Conservation (phyloP, 805 yeast species). For the Ogataea kodamae region DNA sequence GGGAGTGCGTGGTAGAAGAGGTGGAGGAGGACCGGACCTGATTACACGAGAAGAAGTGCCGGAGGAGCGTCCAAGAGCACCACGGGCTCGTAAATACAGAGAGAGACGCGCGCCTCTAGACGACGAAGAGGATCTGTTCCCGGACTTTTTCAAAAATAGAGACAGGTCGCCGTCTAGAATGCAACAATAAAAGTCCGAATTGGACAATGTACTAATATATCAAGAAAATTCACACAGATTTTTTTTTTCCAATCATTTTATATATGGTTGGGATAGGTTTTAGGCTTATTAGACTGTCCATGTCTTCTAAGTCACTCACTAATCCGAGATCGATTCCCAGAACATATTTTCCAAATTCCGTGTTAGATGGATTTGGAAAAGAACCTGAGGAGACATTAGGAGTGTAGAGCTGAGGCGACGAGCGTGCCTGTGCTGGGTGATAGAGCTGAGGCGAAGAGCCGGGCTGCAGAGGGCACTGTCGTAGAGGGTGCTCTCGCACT, state of each 20-base stretch:
- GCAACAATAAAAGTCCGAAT: slow-evolving; percentile 3
- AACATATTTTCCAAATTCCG: slow-evolving; percentile 83
- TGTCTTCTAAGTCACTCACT: slow-evolving; percentile 52
- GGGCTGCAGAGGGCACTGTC: no score
- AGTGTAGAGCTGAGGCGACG: no score
- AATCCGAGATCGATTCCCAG: slow-evolving; percentile 64
- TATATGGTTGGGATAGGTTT: slow-evolving; percentile 18
- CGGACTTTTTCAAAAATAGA: slow-evolving; percentile 27
- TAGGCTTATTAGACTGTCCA: no score
- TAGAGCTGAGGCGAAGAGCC: no score
- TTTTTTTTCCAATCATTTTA: slow-evolving; percentile 5
- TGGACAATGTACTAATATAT: no score
- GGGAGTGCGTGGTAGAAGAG: slow-evolving; percentile 20
- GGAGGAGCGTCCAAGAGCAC: slow-evolving; percentile 13
- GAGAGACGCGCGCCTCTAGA: slow-evolving; percentile 19
- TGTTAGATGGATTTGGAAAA: slow-evolving; percentile 74
- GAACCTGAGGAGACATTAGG: slow-evolving; percentile 69
- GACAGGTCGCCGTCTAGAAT: slow-evolving; percentile 27
- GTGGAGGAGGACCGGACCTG: slow-evolving; percentile 28
- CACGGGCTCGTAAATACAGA: slow-evolving; percentile 11
- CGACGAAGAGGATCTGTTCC: slow-evolving; percentile 37
- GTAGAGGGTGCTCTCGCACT: no score
- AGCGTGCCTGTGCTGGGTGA: no score
- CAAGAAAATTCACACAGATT: no score
- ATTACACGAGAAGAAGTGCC: slow-evolving; percentile 32